Percentiles rank a stretch among this genome's conserved stretches.
phyloP scores from a whole-genome alignment of 768 basidiomycete genomes.

The Tephrocybe sp. region DNA sequence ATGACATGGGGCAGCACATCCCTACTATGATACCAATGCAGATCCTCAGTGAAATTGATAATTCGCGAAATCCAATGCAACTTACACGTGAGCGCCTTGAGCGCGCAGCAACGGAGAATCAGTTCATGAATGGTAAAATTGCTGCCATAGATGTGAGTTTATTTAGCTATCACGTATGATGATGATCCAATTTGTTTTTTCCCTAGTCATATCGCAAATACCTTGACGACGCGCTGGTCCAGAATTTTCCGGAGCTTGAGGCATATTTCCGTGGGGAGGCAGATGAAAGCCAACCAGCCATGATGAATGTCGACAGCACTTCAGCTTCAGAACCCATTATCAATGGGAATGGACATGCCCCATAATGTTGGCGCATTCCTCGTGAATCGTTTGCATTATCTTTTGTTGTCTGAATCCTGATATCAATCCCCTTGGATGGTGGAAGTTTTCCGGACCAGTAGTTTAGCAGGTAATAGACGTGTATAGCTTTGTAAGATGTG shows the following conservation, averaged over 20 bases:
- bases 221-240: conserved; percentile 66
- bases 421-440: neutral
- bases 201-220: conserved; percentile 64
- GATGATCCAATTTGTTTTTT: conserved; percentile 10
- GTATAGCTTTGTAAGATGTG: conserved; percentile 15
- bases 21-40: conserved; percentile 72
- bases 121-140: conserved; percentile 90
- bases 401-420: neutral
- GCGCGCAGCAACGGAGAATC: conserved; percentile 83
- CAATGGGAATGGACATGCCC: conserved; percentile 5
- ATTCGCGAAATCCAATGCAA: conserved; percentile 76
- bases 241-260: conserved; percentile 70
- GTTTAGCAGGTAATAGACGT: neutral
- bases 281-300: conserved; percentile 8
- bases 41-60: conserved; percentile 76
- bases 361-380: neutral
- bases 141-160: conserved; percentile 64
- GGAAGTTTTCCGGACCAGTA: conserved; percentile 3
- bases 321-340: neutral
- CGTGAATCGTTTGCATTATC: neutral
- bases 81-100: conserved; percentile 79
- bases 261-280: conserved; percentile 23
- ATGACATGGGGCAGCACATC: conserved; percentile 62
- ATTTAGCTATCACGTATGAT: neutral
- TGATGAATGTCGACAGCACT: neutral